Base-by-base conservation (phyloP, 2,329 filamentous ascomycete genomes). In the Ambrosiella cleistominuta region DNA sequence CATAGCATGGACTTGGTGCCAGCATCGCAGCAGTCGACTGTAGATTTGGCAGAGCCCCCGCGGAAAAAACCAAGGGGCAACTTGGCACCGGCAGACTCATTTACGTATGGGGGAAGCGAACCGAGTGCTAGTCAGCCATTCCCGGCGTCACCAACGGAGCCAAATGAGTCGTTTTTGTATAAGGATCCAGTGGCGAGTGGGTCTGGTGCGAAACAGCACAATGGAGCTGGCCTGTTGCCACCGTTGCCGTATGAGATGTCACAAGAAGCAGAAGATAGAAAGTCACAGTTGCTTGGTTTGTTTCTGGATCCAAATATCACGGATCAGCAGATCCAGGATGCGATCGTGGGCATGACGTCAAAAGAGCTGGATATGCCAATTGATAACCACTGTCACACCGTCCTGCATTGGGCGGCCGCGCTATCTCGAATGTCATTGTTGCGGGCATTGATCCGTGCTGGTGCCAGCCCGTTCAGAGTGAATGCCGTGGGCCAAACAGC, bases 331-430 rank as follows among this genome's bases (percentile, higher is more conserved):
- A 82, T 84, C 58, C 85, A 91, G 65, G 85, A 89, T 9, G 85
- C 86, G 44, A 79, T 98, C 44, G 76, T 82, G 53, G 82, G 82
- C 8, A 76, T 96, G 58, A 85, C 82, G 1, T 81, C 87, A 0
- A 74, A 83, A 44, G 91, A 98, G 63, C 78, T 97, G 19, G 93
- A 98, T 66, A 85, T 93, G 68, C 91, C 93, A 1, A 88, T 98
- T 59, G 93, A 98, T 66, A 79, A 84, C 35, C 88, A 88, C 60
- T 83, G 83, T 40, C 88, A 97, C 66, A 97, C 89, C 15, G 90
- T 90, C 2, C 74, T 98, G 45, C 91, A 97, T 66, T 98, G 93
- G 93, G 93, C 93, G 1, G 89, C 93, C 4, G 96, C 93, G 3
- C 75, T 98, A 52, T 89, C 89, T 2, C 85, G 91, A 13, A 84